phyloP scores from a whole-genome alignment of 768 basidiomycete genomes.

The Stropharia rugosoannulata region DNA sequence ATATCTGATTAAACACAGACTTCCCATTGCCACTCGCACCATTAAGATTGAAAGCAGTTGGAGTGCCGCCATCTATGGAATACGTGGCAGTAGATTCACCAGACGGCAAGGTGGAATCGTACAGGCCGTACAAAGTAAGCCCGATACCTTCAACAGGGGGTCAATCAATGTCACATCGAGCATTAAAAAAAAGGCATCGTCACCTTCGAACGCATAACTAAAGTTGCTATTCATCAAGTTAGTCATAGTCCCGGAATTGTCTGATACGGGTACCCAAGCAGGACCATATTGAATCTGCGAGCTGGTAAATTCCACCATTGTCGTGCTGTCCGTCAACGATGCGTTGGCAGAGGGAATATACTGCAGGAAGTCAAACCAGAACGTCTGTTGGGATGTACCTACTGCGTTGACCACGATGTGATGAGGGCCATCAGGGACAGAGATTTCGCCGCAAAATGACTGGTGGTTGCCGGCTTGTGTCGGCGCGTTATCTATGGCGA shows the following conservation, averaged over 20 bases:
- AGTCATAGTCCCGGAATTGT: slow-evolving; percentile 1
- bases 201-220: slow-evolving; percentile 25
- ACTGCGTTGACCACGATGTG: slow-evolving; percentile 21
- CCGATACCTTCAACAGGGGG: slow-evolving; percentile 20
- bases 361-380: slow-evolving; percentile 28
- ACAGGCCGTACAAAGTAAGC: slow-evolving; percentile 23
- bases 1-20: slow-evolving; percentile 7
- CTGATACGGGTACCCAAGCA: slow-evolving; percentile 13
- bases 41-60: slow-evolving; percentile 12
- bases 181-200: background rate
- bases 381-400: slow-evolving; percentile 17
- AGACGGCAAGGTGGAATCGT: slow-evolving; percentile 21
- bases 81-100: slow-evolving; percentile 22
- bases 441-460: slow-evolving; percentile 16
- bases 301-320: slow-evolving; percentile 15
- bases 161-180: background rate
- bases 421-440: slow-evolving; percentile 19
- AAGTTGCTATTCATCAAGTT: slow-evolving; percentile 18
- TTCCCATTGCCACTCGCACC: slow-evolving; percentile 13
- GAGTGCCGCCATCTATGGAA: slow-evolving; percentile 23
- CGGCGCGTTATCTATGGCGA: background rate
- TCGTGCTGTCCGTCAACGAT: slow-evolving; percentile 12
- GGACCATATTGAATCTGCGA: slow-evolving; percentile 17
- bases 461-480: slow-evolving; percentile 18
- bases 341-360: slow-evolving; percentile 19